A percentile compares a stretch with the other conserved stretches of the same genome.
These are phyloP conservation scores for Emergomyces orientalis DNA, from an alignment of 2,329 filamentous ascomycete species.

Conservation along the genomic window DNA sequence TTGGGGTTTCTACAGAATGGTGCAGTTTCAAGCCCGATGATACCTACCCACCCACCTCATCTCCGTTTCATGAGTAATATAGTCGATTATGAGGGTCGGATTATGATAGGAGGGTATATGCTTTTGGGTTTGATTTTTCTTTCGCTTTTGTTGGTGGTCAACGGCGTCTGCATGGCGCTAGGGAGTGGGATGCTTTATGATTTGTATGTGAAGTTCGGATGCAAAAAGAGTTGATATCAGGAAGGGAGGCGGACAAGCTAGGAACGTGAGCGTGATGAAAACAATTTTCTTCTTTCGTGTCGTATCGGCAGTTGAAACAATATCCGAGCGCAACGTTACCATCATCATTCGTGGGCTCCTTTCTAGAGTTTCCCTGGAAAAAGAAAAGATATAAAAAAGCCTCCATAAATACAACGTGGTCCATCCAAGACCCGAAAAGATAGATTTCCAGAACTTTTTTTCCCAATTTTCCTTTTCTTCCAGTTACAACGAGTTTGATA, in stretches of 20 bases:
- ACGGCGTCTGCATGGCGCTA: slow-evolving; percentile 16
- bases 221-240: background rate
- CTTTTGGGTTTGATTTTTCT: background rate
- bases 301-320: background rate
- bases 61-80: background rate
- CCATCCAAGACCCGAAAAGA: background rate
- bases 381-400: background rate
- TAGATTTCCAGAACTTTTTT: background rate
- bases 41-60: background rate
- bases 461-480: slow-evolving; percentile 2
- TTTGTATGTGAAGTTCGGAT: background rate
- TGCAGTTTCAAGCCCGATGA: slow-evolving; percentile 93
- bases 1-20: slow-evolving; percentile 57
- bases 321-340: background rate
- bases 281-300: background rate
- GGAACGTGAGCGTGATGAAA: background rate
- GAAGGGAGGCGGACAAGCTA: background rate
- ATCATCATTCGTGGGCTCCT: background rate
- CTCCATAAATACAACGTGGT: background rate
- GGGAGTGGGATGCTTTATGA: slow-evolving; percentile 16
- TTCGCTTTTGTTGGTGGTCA: slow-evolving; percentile 2
- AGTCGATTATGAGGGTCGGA: background rate
- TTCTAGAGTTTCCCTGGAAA: background rate
- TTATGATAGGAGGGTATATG: background rate
- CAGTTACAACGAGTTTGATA: slow-evolving; percentile 52